Evolutionary conservation across 2,329 filamentous ascomycete species (phyloP).

Genomic region (Metarhizium album): DNA sequence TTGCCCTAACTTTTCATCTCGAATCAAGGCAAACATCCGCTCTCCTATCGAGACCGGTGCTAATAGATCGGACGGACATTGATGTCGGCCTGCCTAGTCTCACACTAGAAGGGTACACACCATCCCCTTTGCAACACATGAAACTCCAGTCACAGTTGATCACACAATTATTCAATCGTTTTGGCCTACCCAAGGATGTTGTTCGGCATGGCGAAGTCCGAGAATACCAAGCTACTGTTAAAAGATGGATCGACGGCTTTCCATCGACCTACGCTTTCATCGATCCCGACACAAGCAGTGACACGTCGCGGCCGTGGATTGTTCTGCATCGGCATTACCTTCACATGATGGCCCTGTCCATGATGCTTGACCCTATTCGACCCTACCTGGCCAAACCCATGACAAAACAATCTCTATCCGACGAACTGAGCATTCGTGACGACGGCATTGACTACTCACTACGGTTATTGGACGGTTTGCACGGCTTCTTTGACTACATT

Average conservation of each 20-base stretch:
- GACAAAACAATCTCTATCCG: conserved; percentile 14
- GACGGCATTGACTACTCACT: conserved; percentile 33
- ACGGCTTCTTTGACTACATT: conserved; percentile 30
- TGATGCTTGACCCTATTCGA: conserved; percentile 34
- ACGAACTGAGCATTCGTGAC: conserved; percentile 27
- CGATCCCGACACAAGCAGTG: conserved; percentile 30
- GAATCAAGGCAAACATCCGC: conserved; percentile 24
- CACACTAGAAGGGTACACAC: conserved; percentile 19
- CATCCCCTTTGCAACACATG: conserved; percentile 24
- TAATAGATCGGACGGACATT: conserved; percentile 24
- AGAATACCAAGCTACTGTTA: conserved; percentile 23
- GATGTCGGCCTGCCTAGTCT: conserved; percentile 22
- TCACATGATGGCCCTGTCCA: conserved; percentile 32
- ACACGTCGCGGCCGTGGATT: conserved; percentile 30
- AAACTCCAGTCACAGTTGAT: conserved; percentile 26
- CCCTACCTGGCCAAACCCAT: conserved; percentile 30
- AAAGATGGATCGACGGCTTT: conserved; percentile 32
- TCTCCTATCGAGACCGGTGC: conserved; percentile 21
- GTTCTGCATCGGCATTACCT: conserved; percentile 34
- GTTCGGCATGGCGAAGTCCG: conserved; percentile 18
- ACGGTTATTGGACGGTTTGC: conserved; percentile 29
- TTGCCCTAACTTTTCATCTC: background rate
- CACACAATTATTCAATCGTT: conserved; percentile 18
- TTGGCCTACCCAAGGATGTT: conserved; percentile 20
- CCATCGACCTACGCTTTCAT: conserved; percentile 28